phyloP scores from a whole-genome alignment of 148 eudicot genomes.

The Linanthus parryae region DNA sequence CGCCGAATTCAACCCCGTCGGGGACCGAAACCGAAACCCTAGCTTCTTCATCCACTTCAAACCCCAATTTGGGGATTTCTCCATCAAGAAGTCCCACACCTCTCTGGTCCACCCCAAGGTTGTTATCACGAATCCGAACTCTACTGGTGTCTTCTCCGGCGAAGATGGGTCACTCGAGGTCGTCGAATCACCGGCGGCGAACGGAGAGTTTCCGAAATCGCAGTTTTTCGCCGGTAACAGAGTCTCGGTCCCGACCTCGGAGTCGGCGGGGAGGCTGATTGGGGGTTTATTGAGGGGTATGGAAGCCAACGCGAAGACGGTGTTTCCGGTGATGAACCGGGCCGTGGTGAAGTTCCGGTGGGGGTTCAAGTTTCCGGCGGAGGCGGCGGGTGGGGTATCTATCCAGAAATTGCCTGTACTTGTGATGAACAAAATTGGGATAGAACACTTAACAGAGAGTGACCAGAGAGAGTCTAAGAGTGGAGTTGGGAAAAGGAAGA shows the following conservation, averaged over 20 bases:
- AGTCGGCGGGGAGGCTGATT: conserved; percentile 17
- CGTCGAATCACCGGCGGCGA: conserved; percentile 22
- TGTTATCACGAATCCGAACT: conserved; percentile 5
- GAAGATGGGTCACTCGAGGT: conserved; percentile 35
- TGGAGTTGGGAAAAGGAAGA: conserved; percentile 5
- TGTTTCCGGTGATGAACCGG: conserved; percentile 37
- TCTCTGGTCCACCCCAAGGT: conserved; percentile 20
- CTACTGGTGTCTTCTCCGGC: conserved; percentile 16
- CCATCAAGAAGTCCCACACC: conserved; percentile 49
- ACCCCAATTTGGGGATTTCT: conserved; percentile 72
- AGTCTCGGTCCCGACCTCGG: conserved; percentile 13
- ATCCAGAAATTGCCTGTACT: conserved; percentile 41
- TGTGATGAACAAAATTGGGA: conserved; percentile 67
- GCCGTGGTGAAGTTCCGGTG: conserved; percentile 69
- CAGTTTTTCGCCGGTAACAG: background rate
- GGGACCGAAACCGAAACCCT: conserved; percentile 36
- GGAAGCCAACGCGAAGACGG: conserved; percentile 60
- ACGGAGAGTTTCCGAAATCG: conserved; percentile 4
- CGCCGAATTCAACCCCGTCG: conserved; percentile 62
- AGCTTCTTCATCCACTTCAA: conserved; percentile 63
- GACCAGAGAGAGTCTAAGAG: conserved; percentile 11
- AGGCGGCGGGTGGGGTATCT: conserved; percentile 14
- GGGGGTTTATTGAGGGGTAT: conserved; percentile 34
- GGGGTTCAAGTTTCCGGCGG: conserved; percentile 68
- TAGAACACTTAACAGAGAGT: conserved; percentile 58